Evolutionary conservation across 2,329 filamentous ascomycete genomes (phyloP).

Genomic region (Arthrobotrys musiformis): DNA sequence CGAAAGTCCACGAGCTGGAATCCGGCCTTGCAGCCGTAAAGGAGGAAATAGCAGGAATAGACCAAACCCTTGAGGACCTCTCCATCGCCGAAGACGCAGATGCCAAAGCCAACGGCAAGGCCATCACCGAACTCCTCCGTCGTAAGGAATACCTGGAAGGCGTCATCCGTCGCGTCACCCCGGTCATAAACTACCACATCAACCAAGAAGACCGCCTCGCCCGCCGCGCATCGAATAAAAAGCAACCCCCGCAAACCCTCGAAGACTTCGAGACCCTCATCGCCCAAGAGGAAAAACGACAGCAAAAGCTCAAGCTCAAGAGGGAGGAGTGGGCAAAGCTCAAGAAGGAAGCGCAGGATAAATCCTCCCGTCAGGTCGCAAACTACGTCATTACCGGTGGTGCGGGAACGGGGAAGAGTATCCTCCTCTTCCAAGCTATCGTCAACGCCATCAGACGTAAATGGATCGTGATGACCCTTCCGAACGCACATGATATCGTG

Average conservation of each 20-base stretch:
- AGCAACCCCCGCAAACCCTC: slow-evolving; percentile 13
- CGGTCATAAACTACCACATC: slow-evolving; percentile 28
- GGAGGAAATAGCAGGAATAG: slow-evolving; percentile 20
- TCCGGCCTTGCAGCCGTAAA: slow-evolving; percentile 5
- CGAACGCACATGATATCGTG: slow-evolving; percentile 86
- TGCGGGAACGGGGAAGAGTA: slow-evolving; percentile 81
- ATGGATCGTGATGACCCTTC: slow-evolving; percentile 89
- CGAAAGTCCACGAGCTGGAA: slow-evolving; percentile 5
- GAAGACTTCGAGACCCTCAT: slow-evolving; percentile 29
- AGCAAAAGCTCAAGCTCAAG: slow-evolving; percentile 4
- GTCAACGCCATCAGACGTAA: slow-evolving; percentile 81
- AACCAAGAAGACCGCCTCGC: slow-evolving; percentile 29
- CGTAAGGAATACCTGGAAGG: slow-evolving; percentile 24
- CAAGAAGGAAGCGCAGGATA: slow-evolving; percentile 31
- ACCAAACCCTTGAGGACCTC: slow-evolving; percentile 24
- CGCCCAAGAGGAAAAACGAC: not conserved
- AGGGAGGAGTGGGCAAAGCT: slow-evolving; percentile 9
- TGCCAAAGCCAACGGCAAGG: slow-evolving; percentile 10
- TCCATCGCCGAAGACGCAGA: not conserved
- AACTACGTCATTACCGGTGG: slow-evolving; percentile 40
- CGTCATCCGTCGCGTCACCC: slow-evolving; percentile 11
- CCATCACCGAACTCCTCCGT: slow-evolving; percentile 12
- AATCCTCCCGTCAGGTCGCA: slow-evolving; percentile 17
- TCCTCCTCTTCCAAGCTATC: slow-evolving; percentile 84
- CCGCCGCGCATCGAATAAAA: slow-evolving; percentile 8